A percentile compares a stretch with the other conserved stretches of the same genome.
Evolutionary conservation across 2,329 filamentous ascomycete species (phyloP).

Genomic region (Purpureocillium takamizusanense): DNA sequence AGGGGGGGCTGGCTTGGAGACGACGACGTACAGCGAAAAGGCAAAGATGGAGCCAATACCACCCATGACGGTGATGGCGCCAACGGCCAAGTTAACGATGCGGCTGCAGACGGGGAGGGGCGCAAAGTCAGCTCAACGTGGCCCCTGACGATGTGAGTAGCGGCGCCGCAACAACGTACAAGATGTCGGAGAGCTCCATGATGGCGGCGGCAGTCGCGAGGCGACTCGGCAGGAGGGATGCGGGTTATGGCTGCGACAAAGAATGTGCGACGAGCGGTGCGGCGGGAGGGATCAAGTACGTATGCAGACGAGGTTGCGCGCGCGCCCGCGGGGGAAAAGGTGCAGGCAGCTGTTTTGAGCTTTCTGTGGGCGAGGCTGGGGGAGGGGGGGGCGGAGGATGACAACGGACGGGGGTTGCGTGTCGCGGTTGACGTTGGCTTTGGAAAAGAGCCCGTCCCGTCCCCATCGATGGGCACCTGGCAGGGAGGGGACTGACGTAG

Average conservation of each 20-base stretch:
- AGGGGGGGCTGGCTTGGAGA: background rate
- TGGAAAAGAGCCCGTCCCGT: too few species aligned
- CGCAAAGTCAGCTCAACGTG: conserved; percentile 3
- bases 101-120: conserved; percentile 52
- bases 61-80: conserved; percentile 78
- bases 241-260: background rate
- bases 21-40: conserved; percentile 44
- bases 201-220: conserved; percentile 14
- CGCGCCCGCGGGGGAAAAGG: background rate
- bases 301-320: background rate
- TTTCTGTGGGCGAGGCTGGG: background rate
- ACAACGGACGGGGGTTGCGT: conserved; percentile 3
- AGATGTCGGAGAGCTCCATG: conserved; percentile 90
- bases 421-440: background rate
- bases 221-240: background rate
- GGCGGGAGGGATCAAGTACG: background rate
- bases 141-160: background rate
- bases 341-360: conserved; percentile 4
- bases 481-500: conserved; percentile 6
- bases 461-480: too few species aligned
- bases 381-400: conserved; percentile 1
- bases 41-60: conserved; percentile 67
- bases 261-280: background rate
- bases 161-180: conserved; percentile 47
- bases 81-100: conserved; percentile 85